Conservation (phyloP, 2,329 filamentous ascomycete species). For the Fusarium foetens region DNA sequence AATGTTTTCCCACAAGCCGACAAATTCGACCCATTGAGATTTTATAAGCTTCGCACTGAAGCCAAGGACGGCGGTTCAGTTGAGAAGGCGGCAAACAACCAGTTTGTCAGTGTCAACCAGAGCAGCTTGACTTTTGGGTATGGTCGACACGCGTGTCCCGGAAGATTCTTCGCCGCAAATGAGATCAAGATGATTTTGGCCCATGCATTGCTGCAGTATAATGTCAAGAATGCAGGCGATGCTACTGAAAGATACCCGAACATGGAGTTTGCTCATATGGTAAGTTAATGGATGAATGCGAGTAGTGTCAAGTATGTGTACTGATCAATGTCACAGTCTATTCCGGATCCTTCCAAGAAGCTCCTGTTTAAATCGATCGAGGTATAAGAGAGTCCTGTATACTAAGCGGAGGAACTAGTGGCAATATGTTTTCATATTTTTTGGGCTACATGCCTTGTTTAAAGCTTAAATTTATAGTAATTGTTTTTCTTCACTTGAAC, state of each 20-base stretch:
- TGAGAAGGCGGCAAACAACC: background rate
- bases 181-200: background rate
- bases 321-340: accelerated
- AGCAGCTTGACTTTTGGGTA: background rate
- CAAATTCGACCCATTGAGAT: background rate
- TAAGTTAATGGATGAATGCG: accelerated
- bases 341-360: background rate
- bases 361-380: accelerated
- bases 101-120: background rate
- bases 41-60: background rate
- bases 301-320: accelerated
- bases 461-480: no score
- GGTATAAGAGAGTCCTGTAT: background rate
- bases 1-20: background rate
- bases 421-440: background rate
- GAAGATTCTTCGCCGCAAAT: background rate
- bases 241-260: background rate
- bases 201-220: background rate
- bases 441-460: no score
- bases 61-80: background rate
- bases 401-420: accelerated
- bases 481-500: no score
- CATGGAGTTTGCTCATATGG: background rate
- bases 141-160: background rate
- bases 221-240: background rate